These are phyloP conservation scores for Polytolypa hystricis DNA, from an alignment of 2,329 filamentous ascomycete species.

Conservation along the genomic window DNA sequence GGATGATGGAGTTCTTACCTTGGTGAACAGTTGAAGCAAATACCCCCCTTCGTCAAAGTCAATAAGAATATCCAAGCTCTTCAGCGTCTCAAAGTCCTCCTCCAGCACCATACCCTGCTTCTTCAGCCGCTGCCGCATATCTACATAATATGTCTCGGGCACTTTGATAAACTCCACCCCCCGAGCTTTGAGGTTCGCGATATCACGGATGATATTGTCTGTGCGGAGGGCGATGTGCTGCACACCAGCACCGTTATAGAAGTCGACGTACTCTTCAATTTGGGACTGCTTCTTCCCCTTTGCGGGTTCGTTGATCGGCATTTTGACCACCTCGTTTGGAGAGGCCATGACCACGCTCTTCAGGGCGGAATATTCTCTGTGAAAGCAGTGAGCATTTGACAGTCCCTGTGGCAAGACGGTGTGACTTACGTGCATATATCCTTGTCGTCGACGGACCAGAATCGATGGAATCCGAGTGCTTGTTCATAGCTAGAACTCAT, in stretches of 20 bases:
- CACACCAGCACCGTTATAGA: conserved; percentile 80
- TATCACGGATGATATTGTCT: conserved; percentile 63
- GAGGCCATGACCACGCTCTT: conserved; percentile 85
- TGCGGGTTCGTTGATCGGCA: conserved; percentile 97
- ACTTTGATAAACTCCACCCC: conserved; percentile 91
- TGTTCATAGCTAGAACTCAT: conserved; percentile 59
- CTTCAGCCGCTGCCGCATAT: conserved; percentile 63
- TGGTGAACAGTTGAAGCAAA: conserved; percentile 63
- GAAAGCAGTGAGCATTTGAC: neutral
- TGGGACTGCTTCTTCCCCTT: conserved; percentile 81
- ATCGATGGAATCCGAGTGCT: conserved; percentile 84
- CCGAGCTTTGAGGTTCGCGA: conserved; percentile 67
- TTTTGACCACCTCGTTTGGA: conserved; percentile 78
- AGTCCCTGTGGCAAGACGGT: neutral
- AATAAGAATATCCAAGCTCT: conserved; percentile 75
- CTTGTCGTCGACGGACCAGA: conserved; percentile 93
- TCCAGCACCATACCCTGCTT: conserved; percentile 49
- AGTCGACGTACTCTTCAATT: conserved; percentile 87
- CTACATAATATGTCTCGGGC: conserved; percentile 72
- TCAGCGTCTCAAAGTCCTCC: conserved; percentile 79
- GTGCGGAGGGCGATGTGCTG: conserved; percentile 90
- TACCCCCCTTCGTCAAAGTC: conserved; percentile 93
- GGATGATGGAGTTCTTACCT: conserved; percentile 30
- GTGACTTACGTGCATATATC: conserved; percentile 60
- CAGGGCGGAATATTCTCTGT: conserved; percentile 70